Evolutionary conservation across 2,329 filamentous ascomycete species (phyloP), one percentile per base, ranked within the genome.

Genomic region (Thelonectria discophora): DNA sequence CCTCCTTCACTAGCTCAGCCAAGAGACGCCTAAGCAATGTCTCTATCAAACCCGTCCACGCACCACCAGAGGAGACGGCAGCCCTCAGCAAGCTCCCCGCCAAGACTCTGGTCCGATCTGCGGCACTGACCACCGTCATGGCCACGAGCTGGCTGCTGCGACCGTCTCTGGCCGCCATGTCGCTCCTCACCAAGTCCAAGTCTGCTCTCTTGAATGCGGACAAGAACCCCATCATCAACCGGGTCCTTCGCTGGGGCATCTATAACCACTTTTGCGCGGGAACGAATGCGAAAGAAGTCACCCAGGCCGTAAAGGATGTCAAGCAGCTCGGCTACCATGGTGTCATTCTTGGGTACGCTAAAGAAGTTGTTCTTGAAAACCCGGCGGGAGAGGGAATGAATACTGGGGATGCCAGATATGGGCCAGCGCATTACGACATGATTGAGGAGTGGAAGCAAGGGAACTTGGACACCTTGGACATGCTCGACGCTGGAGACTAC

Each of bases 241-340:
- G 75, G 1, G 17, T 84, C 3, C 69, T 86, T 11, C 77, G 80
- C 45, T 72, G 76, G 50, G 69, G 81, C 3, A 76, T 86, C 15
- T 86, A 86, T 66, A 80, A 84, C 60, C 84, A 86, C 48, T 86
- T 86, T 72, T 86, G 84, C 63, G 84, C 84, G 0, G 84, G 84
- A 0, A 79, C 79, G 27, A 84, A 80, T 54, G 76, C 78, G 42
- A 55, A 60, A 1, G 83, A 86, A 57, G 82, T 86, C 2, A 74
- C 77, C 32, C 72, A 72, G 5, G 82, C 80, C 0, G 77, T 84
- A 21, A 69, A 74, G 3, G 74, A 75, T 1, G 80, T 86, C 52
- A 83, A 81, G 65, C 62, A 65, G 0, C 70, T 86, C 18, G 84
- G 84, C 15, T 86, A 81, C 64, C 76, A 80, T 11, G 84, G 84